Evolutionary conservation across 2,329 filamentous ascomycete species (phyloP).

Genomic region (Pseudogymnoascus sp.): DNA sequence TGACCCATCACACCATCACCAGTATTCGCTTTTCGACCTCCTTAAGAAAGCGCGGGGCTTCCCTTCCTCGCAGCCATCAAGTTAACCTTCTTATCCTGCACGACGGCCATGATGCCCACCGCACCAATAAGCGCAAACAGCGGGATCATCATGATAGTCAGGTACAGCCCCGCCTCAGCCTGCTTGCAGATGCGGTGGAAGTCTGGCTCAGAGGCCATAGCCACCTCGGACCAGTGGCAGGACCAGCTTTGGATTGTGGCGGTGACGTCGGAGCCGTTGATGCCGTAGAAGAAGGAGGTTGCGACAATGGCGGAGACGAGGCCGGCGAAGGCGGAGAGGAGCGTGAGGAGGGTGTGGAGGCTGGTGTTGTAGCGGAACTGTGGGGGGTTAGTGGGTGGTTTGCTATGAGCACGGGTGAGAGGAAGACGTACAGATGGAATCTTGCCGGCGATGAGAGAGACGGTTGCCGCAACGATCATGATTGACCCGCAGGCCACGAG

Average conservation of each 20-base stretch:
- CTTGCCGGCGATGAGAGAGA: constrained; percentile 43
- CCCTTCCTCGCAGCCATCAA: constrained; percentile 25
- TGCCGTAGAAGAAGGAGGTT: constrained; percentile 49
- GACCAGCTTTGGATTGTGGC: constrained; percentile 56
- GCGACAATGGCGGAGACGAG: constrained; percentile 43
- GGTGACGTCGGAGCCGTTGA: constrained; percentile 43
- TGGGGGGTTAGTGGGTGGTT: not conserved
- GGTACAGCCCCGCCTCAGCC: constrained; percentile 45
- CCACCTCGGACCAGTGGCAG: constrained; percentile 50
- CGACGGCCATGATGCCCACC: constrained; percentile 37
- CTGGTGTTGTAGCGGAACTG: constrained; percentile 35
- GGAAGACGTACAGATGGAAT: constrained; percentile 40
- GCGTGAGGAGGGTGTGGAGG: constrained; percentile 18
- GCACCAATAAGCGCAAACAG: constrained; percentile 40
- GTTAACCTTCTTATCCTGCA: constrained; percentile 36
- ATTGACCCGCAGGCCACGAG: constrained; percentile 45
- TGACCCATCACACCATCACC: not conserved
- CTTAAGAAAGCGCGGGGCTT: constrained; percentile 26
- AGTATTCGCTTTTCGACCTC: not conserved
- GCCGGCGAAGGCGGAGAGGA: constrained; percentile 36
- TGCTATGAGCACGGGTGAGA: not conserved
- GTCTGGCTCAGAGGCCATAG: constrained; percentile 44
- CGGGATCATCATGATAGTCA: constrained; percentile 50
- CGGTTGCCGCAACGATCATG: constrained; percentile 40
- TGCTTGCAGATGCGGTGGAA: constrained; percentile 51